phyloP scores from a whole-genome alignment of 2,329 filamentous ascomycete species.

The Verticillium dahliae region DNA sequence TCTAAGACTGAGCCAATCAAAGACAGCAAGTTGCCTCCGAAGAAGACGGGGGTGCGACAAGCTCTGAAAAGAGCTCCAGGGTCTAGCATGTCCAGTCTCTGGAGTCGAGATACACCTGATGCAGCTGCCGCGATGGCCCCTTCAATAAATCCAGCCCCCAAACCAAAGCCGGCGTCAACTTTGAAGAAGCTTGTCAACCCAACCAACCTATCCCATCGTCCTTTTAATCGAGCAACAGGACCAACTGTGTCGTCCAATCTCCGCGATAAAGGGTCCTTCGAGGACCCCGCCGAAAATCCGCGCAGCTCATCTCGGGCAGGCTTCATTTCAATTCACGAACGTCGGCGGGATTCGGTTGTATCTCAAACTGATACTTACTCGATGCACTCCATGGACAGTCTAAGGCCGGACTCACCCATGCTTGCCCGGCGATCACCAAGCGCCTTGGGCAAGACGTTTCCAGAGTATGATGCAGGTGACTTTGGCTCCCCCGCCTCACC shows the following conservation, averaged over 20 bases:
- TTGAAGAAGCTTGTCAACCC: neutral
- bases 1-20: conserved; percentile 16
- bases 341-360: conserved; percentile 44
- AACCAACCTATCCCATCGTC: neutral
- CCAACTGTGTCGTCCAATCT: conserved; percentile 10
- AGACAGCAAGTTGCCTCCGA: conserved; percentile 27
- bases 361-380: conserved; percentile 52
- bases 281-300: conserved; percentile 17
- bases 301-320: conserved; percentile 39
- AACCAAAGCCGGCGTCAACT: neutral
- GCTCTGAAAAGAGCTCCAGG: conserved; percentile 44
- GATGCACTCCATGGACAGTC: conserved; percentile 37
- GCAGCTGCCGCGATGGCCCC: conserved; percentile 5
- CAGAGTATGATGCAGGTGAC: conserved; percentile 4
- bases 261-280: conserved; percentile 1
- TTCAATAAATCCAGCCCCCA: neutral
- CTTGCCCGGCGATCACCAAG: conserved; percentile 20
- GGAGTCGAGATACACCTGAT: conserved; percentile 34
- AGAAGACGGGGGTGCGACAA: conserved; percentile 39
- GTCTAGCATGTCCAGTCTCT: conserved; percentile 39
- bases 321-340: conserved; percentile 44
- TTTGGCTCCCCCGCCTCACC: neutral
- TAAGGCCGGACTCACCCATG: conserved; percentile 37
- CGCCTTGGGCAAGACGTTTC: conserved; percentile 19
- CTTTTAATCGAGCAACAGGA: conserved; percentile 7